Evolutionary conservation across 2,329 filamentous ascomycete genomes (phyloP), one percentile per base, ranked within the genome.

Genomic region (Beauveria pseudobassiana): DNA sequence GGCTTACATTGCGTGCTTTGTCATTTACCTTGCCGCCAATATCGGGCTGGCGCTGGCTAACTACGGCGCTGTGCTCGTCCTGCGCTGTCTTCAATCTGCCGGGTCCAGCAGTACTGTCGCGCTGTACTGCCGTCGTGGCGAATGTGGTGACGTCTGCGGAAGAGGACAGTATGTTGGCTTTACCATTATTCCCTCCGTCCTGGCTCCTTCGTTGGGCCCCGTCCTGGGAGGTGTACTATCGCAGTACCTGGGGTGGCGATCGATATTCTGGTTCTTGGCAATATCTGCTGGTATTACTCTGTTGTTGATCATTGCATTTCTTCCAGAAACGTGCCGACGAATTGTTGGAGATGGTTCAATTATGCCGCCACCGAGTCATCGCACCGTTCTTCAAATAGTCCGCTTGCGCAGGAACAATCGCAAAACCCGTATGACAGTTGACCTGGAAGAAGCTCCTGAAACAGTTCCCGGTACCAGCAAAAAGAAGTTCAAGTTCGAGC

Each of bases 121-220:
- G 0, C 74, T 90, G 3, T 76, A 73, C 72, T 30, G 87, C 82
- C 0, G 81, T 89, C 0, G 79, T 90, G 1, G 83, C 83, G 0
- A 88, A 91, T 68, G 76, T 88, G 7, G 77, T 82, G 12, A 87
- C 85, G 0, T 81, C 81, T 2, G 80, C 80, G 0, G 86, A 90
- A 75, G 87, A 63, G 85, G 85, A 2, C 74, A 78, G 43, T 85
- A 85, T 65, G 78, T 88, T 58, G 84, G 79, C 46, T 78, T 79
- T 66, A 82, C 77, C 26, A 77, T 76, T 22, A 71, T 78, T 22
- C 81, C 78, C 1, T 69, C 73, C 0, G 76, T 85, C 0, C 68
- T 87, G 1, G 80, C 74, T 0, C 78, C 78, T 5, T 73, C 78
- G 0, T 59, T 82, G 3, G 79, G 82, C 0, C 86, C 87, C 0